phyloP scores from a whole-genome alignment of 2,329 filamentous ascomycete genomes.

The Trematosphaeria pertusa region DNA sequence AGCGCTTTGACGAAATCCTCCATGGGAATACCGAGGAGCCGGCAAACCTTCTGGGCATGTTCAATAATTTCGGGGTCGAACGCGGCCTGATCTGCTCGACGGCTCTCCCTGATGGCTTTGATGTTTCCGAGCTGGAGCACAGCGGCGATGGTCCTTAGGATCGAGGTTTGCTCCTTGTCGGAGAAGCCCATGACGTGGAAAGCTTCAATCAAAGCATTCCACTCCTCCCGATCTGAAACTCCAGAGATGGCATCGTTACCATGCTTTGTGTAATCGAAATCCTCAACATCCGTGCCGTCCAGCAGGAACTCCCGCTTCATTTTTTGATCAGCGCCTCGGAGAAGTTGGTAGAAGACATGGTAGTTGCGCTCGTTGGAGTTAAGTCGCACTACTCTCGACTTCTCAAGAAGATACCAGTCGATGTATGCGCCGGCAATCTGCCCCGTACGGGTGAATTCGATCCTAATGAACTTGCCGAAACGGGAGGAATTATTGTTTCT shows the following conservation, averaged over 20 bases:
- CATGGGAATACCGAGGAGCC: constrained; percentile 80
- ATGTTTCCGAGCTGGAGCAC: constrained; percentile 95
- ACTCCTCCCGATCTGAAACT: constrained; percentile 89
- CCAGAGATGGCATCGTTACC: constrained; percentile 92
- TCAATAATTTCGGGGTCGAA: constrained; percentile 76
- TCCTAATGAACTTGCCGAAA: constrained; percentile 98
- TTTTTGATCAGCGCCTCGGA: constrained; percentile 78
- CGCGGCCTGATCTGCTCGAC: constrained; percentile 88
- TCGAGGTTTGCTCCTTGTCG: constrained; percentile 79
- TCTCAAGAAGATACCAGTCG: constrained; percentile 97
- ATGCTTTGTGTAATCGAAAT: constrained; percentile 90
- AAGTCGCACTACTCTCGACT: constrained; percentile 92
- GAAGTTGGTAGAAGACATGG: constrained; percentile 94
- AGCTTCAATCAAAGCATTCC: constrained; percentile 87
- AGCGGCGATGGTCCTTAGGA: constrained; percentile 86
- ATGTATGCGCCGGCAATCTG: constrained; percentile 96
- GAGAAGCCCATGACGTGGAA: constrained; percentile 95
- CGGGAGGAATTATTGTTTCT: constrained; percentile 98
- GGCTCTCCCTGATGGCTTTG: constrained; percentile 85
- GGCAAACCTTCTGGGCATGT: constrained; percentile 80
- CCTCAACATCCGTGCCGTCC: constrained; percentile 75
- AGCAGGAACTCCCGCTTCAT: constrained; percentile 81
- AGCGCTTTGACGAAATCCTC: constrained; percentile 89
- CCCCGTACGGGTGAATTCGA: constrained; percentile 87
- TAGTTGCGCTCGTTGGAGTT: constrained; percentile 93